phyloP scores from a whole-genome alignment of 768 basidiomycete genomes.

The Panaeolus papilionaceus region DNA sequence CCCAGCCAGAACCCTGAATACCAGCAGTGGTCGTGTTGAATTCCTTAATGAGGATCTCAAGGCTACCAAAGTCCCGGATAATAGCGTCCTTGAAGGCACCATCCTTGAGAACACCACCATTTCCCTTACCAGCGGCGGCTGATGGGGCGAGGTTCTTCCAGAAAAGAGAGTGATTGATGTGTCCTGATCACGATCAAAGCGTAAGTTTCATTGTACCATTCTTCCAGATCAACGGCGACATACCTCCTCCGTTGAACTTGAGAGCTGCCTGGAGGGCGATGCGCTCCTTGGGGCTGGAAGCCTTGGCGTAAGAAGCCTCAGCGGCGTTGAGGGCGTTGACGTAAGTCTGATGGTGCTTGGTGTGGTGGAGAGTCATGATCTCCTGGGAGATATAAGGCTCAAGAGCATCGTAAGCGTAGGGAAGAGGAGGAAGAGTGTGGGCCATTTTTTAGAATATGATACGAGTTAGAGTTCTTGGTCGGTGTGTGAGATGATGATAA shows the following conservation, averaged over 20 bases:
- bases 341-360: conserved; percentile 95
- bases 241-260: conserved; percentile 97
- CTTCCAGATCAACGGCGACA: conserved; percentile 30
- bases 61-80: conserved; percentile 62
- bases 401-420: conserved; percentile 86
- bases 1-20: conserved; percentile 96
- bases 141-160: conserved; percentile 92
- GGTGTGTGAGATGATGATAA: conserved; percentile 16
- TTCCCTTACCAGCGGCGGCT: conserved; percentile 55
- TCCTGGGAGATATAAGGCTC: conserved; percentile 92
- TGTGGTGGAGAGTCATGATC: conserved; percentile 96
- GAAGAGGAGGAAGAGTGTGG: conserved; percentile 72
- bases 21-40: conserved; percentile 86
- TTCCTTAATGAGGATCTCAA: conserved; percentile 77
- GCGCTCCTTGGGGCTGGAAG: conserved; percentile 73
- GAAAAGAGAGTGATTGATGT: conserved; percentile 96
- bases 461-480: conserved; percentile 7
- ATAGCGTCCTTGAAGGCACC: conserved; percentile 77
- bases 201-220: conserved; percentile 14
- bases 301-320: conserved; percentile 74
- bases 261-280: conserved; percentile 90
- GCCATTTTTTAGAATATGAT: conserved; percentile 36
- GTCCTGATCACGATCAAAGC: conserved; percentile 54
- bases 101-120: conserved; percentile 62
- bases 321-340: conserved; percentile 93